Conservation (phyloP, 2,329 filamentous ascomycete species). For the Xylaria sp. region DNA sequence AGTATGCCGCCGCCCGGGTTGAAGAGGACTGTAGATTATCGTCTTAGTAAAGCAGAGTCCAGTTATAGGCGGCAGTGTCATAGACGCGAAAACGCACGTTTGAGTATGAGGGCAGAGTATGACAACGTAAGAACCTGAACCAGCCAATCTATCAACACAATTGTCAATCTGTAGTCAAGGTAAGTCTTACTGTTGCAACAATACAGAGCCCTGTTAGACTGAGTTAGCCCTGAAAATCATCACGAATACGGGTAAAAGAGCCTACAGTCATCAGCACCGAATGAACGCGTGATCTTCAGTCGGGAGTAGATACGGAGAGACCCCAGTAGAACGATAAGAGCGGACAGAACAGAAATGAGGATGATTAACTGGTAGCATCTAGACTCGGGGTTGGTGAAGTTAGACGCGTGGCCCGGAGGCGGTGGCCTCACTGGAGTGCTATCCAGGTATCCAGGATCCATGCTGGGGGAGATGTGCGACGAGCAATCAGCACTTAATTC, state of each 20-base stretch:
- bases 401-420: constrained; percentile 13
- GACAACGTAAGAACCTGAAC: constrained; percentile 12
- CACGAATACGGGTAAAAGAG: neutral
- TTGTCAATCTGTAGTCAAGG: neutral
- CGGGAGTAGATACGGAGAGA: constrained; percentile 12
- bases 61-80: neutral
- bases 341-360: constrained; percentile 7
- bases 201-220: constrained; percentile 21
- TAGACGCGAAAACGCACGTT: constrained; percentile 11
- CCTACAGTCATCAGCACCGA: constrained; percentile 22
- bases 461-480: no score
- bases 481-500: no score
- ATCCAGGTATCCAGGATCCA: constrained; percentile 16
- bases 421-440: constrained; percentile 12
- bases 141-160: neutral
- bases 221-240: neutral
- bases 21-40: constrained; percentile 16
- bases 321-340: constrained; percentile 5
- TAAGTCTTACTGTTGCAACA: constrained; percentile 15
- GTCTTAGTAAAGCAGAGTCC: neutral
- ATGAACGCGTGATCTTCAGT: constrained; percentile 15
- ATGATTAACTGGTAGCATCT: constrained; percentile 15
- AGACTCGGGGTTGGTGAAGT: constrained; percentile 18
- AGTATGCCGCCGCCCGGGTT: constrained; percentile 24
- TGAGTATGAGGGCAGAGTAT: constrained; percentile 17